Conservation (phyloP, 164 flowering plant species). For the Nymphaea colorata region DNA sequence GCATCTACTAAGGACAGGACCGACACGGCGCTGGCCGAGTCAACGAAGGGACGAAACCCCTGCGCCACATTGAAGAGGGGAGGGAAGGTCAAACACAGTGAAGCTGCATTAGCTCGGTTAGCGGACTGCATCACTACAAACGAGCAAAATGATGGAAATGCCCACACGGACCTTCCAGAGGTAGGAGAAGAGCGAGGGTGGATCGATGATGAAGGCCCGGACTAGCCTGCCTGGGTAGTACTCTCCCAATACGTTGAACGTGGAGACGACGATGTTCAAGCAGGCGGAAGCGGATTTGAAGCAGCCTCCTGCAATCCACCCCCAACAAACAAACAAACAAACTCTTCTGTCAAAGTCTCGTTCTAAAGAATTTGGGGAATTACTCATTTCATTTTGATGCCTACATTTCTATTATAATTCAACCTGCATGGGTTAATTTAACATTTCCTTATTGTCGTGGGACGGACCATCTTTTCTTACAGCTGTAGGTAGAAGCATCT, state of each 20-base stretch:
- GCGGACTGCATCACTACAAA: neutral
- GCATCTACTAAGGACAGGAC: slow-evolving; percentile 42
- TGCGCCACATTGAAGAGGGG: slow-evolving; percentile 10
- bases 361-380: neutral
- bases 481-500: too few species aligned
- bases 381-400: neutral
- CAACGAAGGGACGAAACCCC: slow-evolving; percentile 95
- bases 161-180: slow-evolving; percentile 73
- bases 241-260: slow-evolving; percentile 73
- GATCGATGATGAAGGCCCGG: slow-evolving; percentile 83
- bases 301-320: slow-evolving; percentile 80
- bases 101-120: too few species aligned
- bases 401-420: neutral
- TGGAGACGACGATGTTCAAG: slow-evolving; percentile 58
- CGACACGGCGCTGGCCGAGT: slow-evolving; percentile 46
- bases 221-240: slow-evolving; percentile 75
- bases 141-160: too few species aligned
- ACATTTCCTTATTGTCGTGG: too few species aligned
- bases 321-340: neutral
- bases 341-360: neutral
- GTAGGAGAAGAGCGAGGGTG: slow-evolving; percentile 87
- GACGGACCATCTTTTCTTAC: too few species aligned
- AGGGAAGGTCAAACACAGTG: neutral
- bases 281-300: slow-evolving; percentile 98
- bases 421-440: neutral